Percentiles rank a stretch among this genome's conserved stretches.
These are phyloP conservation scores for Niebla homalea DNA, from an alignment of 495 filamentous ascomycete genomes.

Conservation along the genomic window DNA sequence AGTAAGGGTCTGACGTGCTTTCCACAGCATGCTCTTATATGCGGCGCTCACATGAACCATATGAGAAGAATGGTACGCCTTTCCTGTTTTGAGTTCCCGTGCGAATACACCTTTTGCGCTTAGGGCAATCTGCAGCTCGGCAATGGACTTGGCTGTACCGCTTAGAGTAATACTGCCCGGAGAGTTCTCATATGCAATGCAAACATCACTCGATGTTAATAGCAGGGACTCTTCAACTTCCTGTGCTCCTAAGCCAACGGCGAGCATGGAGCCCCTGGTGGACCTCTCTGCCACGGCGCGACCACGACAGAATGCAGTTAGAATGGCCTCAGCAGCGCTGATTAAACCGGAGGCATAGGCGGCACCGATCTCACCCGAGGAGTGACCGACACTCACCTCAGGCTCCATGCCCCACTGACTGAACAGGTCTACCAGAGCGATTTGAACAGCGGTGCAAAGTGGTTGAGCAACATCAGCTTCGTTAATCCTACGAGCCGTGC, in stretches of 20 bases:
- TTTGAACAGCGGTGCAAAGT: too few relatives aligned
- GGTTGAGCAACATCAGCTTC: too few relatives aligned
- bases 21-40: background rate
- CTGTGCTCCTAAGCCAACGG: conserved; percentile 15
- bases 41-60: background rate
- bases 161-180: conserved; percentile 19
- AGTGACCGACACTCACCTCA: too few relatives aligned
- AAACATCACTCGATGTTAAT: background rate
- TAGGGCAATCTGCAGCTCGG: background rate
- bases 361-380: too few relatives aligned
- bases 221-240: conserved; percentile 5
- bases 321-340: too few relatives aligned
- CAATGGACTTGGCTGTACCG: conserved; percentile 4
- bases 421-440: too few relatives aligned
- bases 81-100: background rate
- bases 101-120: background rate
- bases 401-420: too few relatives aligned
- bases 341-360: too few relatives aligned
- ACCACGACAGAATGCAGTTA: background rate
- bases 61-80: background rate
- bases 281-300: background rate
- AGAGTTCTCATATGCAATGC: conserved; percentile 21
- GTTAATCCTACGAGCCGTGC: too few relatives aligned
- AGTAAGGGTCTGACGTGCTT: background rate
- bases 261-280: conserved; percentile 21